Base-by-base conservation (phyloP, 768 basidiomycete species). In the Tulasnella sp. region DNA sequence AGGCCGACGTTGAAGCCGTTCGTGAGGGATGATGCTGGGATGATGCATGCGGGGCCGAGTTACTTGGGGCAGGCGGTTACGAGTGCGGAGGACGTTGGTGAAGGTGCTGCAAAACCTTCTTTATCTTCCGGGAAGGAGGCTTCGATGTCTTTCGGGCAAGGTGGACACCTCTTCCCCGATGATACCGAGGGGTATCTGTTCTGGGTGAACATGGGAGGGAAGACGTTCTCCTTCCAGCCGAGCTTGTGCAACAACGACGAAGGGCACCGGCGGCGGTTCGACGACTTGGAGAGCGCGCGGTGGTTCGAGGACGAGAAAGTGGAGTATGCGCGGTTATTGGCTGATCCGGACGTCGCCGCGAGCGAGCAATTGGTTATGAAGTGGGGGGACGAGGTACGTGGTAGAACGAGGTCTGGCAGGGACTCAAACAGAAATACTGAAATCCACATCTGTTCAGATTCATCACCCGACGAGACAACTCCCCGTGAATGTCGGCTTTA, bases 401-500 rank as follows among this genome's bases (percentile, higher is more conserved):
- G 2, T 52, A 1, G 8, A n/a, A n/a, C n/a, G n/a, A n/a, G n/a
- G n/a, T n/a, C n/a, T n/a, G n/a, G n/a, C n/a, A n/a, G n/a, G n/a
- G n/a, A n/a, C n/a, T n/a, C n/a, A n/a, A n/a, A n/a, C 10, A 40
- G 39, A 40, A 52, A n/a, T 0, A 24, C 52, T 52, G 44, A 44
- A 46, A 24, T 52, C 24, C 24, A 1, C 52, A 0, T n/a, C 88
- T 21, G 7, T 10, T 48, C 24, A 94, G 93, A 81, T 96, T 93
- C 84, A 91, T 96, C 77, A 92, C 92, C n/a, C 91, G 91, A 81
- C 86, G 87, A 56, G 93, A 94, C 82, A 90, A 88, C 3, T 93
- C 93, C 0, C 91, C 92, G 0, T 87, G 97, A 38, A 90, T 96
- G 87, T 89, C 90, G 46, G 91, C 93, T 0, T 88, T 98, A 4